phyloP scores from a whole-genome alignment of 192 early-diverging fungal species.

The Entomortierella beljakovae region DNA sequence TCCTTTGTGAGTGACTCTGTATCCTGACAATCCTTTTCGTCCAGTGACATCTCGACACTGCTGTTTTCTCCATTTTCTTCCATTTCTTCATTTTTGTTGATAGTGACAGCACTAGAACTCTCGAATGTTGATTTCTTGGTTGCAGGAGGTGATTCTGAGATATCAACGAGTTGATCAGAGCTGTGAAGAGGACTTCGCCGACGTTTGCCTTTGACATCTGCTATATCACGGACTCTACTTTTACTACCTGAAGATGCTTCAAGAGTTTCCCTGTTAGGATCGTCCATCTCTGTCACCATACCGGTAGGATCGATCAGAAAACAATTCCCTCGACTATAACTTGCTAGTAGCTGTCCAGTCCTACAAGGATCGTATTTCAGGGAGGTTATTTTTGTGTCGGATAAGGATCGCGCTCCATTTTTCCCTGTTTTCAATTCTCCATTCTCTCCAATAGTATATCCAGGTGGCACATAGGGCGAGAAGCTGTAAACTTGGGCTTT shows the following conservation, averaged over 20 bases:
- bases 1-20: too few species aligned
- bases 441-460: neutral
- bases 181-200: conserved; percentile 1
- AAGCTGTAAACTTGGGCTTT: conserved; percentile 52
- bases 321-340: conserved; percentile 52
- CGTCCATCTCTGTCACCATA: conserved; percentile 1
- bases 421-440: conserved; percentile 13
- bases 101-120: too few species aligned
- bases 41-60: too few species aligned
- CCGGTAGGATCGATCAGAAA: conserved; percentile 48
- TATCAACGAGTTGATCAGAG: neutral
- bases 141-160: neutral
- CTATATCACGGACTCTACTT: neutral
- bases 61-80: neutral
- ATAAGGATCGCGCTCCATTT: conserved; percentile 3
- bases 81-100: neutral
- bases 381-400: conserved; percentile 48
- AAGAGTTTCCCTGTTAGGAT: neutral
- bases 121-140: neutral
- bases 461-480: conserved; percentile 36
- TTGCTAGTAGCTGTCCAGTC: conserved; percentile 55
- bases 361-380: conserved; percentile 57
- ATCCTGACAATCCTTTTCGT: too few species aligned
- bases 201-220: conserved; percentile 27
- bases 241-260: neutral